These are phyloP conservation scores for Podospora sp. DNA, from an alignment of 495 filamentous ascomycete species.

Conservation along the genomic window DNA sequence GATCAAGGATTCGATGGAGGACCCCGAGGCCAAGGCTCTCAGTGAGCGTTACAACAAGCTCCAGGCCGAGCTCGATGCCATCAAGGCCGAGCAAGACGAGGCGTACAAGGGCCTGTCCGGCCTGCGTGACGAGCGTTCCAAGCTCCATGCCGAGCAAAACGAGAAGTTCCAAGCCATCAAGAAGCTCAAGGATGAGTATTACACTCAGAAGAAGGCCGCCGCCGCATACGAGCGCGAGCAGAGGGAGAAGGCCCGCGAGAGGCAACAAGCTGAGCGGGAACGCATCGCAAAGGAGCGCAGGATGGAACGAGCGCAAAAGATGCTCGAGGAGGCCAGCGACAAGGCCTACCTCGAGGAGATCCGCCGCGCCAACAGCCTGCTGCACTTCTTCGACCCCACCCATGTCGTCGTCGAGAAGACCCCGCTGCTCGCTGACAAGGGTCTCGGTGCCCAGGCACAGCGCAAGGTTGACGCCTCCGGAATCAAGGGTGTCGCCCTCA, in stretches of 20 bases:
- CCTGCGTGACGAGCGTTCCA: conserved; percentile 87
- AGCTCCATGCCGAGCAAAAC: conserved; percentile 78
- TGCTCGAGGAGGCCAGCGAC: conserved; percentile 85
- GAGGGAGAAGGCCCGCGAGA: conserved; percentile 63
- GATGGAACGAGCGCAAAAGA: conserved; percentile 81
- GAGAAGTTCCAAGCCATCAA: conserved; percentile 78
- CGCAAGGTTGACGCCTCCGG: conserved; percentile 78
- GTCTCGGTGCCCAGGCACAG: conserved; percentile 67
- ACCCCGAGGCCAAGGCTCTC: conserved; percentile 88
- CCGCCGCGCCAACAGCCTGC: conserved; percentile 77
- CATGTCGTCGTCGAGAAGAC: conserved; percentile 59
- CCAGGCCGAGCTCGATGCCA: conserved; percentile 79
- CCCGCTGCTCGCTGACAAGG: conserved; percentile 65
- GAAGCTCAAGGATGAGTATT: conserved; percentile 85
- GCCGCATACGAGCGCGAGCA: conserved; percentile 79
- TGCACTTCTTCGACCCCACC: conserved; percentile 87
- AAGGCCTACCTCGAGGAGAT: conserved; percentile 92
- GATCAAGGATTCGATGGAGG: conserved; percentile 81
- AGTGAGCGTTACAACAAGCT: conserved; percentile 80
- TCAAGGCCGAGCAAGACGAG: conserved; percentile 89
- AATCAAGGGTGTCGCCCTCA: conserved; percentile 75
- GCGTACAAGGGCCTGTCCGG: conserved; percentile 81
- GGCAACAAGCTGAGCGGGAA: conserved; percentile 65
- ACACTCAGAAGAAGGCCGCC: conserved; percentile 71
- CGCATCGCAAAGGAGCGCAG: conserved; percentile 79